These are phyloP conservation scores for Westerdykella ornata DNA, from an alignment of 2,329 filamentous ascomycete species.

Conservation along the genomic window DNA sequence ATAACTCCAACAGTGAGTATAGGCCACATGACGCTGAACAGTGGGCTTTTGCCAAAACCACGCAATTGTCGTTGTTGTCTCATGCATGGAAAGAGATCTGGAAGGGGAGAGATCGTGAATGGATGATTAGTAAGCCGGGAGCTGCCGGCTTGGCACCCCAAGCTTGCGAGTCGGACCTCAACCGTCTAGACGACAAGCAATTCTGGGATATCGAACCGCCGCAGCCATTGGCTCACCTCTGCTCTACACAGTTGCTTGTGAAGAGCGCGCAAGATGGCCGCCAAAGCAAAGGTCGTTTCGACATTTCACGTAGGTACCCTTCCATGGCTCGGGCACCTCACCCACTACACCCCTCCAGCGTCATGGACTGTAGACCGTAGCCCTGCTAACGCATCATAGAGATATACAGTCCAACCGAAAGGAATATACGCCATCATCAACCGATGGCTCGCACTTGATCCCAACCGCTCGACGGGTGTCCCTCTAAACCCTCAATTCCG, in stretches of 20 bases:
- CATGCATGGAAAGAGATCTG: too few species aligned
- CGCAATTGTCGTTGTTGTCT: too few species aligned
- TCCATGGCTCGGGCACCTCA: neutral
- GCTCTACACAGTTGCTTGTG: too few species aligned
- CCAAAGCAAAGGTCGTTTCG: neutral
- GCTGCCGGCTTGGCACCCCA: too few species aligned
- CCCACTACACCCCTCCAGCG: neutral
- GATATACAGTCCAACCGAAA: conserved; percentile 88
- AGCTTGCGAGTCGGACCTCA: too few species aligned
- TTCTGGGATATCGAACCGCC: too few species aligned
- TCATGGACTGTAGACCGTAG: neutral
- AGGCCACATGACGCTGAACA: too few species aligned
- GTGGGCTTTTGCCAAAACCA: too few species aligned
- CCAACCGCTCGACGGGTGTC: conserved; percentile 82
- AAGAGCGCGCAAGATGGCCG: neutral
- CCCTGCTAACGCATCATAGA: conserved; percentile 50
- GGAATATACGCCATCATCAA: conserved; percentile 85
- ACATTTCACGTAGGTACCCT: neutral
- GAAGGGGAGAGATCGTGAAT: neutral
- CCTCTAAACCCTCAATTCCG: conserved; percentile 91
- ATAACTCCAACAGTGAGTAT: too few species aligned
- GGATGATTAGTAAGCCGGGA: neutral
- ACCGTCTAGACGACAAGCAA: too few species aligned
- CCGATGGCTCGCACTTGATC: conserved; percentile 70
- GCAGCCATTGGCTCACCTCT: too few species aligned